A percentile compares a stretch with the other conserved stretches of the same genome.
phyloP scores from a whole-genome alignment of 176 grass and related monocot species.

The Triticum monococcum region DNA sequence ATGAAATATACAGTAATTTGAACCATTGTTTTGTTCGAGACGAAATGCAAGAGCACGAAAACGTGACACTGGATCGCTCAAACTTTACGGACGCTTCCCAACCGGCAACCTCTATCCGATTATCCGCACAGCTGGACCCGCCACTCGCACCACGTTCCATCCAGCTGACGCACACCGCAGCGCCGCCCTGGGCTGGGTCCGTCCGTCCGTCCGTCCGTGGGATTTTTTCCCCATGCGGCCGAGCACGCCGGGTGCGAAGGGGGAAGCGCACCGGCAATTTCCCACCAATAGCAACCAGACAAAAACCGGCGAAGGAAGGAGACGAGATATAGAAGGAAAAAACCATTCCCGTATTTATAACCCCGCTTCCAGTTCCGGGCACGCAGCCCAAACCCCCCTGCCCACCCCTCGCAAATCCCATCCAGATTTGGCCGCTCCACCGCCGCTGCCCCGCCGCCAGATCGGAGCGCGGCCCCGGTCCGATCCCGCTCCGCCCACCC shows the following conservation, averaged over 20 bases:
- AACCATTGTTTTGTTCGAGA: too few species aligned
- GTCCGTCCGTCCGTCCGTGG: background rate
- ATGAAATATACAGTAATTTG: too few species aligned
- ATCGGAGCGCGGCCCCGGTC: slow-evolving; percentile 24
- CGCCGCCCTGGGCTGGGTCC: background rate
- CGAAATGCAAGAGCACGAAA: background rate
- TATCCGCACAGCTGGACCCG: background rate
- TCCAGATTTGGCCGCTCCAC: slow-evolving; percentile 12
- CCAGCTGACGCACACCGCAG: background rate
- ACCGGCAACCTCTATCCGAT: background rate
- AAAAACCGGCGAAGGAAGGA: background rate
- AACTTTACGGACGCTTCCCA: background rate
- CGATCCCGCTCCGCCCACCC: background rate
- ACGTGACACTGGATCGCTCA: background rate
- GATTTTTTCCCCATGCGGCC: background rate
- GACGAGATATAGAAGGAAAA: background rate
- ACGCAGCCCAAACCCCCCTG: slow-evolving; percentile 26
- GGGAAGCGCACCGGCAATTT: slow-evolving; percentile 8
- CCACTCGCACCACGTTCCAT: background rate
- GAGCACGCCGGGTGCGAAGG: background rate
- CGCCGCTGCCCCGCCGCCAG: slow-evolving; percentile 18
- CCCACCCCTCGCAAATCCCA: background rate
- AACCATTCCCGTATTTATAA: slow-evolving; percentile 13
- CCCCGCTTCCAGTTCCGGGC: background rate
- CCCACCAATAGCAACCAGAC: slow-evolving; percentile 15